Percentiles rank a stretch among this genome's conserved stretches.
Evolutionary conservation across 257 asterid species (phyloP).

Genomic region (Anisodus tanguticus): DNA sequence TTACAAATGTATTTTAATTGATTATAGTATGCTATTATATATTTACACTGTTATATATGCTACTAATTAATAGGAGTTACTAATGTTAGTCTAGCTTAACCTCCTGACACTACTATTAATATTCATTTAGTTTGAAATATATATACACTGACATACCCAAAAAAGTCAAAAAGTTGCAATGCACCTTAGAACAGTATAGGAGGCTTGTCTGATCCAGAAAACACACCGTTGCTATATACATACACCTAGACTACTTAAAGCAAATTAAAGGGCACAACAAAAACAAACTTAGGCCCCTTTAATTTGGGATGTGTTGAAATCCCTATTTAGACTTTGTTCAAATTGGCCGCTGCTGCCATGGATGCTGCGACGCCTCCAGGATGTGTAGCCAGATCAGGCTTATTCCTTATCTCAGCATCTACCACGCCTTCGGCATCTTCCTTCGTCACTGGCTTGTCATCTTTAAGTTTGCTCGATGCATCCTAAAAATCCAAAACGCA

Average conservation of each 20-base stretch:
- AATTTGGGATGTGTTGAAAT: neutral
- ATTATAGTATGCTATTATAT: no score
- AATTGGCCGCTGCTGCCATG: conserved; percentile 38
- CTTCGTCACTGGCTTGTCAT: conserved; percentile 35
- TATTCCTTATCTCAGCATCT: conserved; percentile 36
- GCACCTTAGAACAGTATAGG: neutral
- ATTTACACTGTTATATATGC: no score
- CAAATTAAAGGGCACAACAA: neutral
- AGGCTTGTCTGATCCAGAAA: neutral
- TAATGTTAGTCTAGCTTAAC: no score
- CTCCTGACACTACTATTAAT: no score
- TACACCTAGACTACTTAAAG: neutral
- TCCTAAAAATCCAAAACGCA: conserved; percentile 20
- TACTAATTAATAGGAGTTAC: no score
- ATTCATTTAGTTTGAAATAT: no score
- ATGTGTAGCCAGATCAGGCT: conserved; percentile 24
- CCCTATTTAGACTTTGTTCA: conserved; percentile 21
- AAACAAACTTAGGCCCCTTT: neutral
- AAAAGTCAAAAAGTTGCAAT: no score
- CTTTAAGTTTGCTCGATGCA: conserved; percentile 33
- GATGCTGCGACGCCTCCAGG: conserved; percentile 41
- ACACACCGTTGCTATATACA: neutral
- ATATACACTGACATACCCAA: no score
- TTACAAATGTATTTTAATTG: no score
- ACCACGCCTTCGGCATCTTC: conserved; percentile 33